Percentiles rank a stretch among this genome's conserved stretches.
These are phyloP conservation scores for Rhizoclosmatium globosum DNA, from an alignment of 192 early-diverging fungal species.

Conservation along the genomic window DNA sequence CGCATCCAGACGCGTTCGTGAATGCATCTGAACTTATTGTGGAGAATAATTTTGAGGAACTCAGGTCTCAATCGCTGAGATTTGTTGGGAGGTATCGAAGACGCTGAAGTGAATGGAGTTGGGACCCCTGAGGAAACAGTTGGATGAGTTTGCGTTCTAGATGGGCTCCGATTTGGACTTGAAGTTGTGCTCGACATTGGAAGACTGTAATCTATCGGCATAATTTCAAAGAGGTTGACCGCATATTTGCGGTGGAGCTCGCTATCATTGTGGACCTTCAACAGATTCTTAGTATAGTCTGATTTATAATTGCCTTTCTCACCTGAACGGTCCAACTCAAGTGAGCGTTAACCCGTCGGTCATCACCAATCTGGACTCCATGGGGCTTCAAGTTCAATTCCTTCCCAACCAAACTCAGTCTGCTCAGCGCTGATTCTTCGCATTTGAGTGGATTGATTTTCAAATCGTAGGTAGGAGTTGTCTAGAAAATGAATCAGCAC, in stretches of 20 bases:
- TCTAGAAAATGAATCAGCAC: constrained; percentile 16
- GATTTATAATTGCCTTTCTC: neutral
- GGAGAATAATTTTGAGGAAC: constrained; percentile 49
- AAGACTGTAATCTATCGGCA: constrained; percentile 51
- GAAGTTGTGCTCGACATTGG: constrained; percentile 9
- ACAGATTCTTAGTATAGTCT: constrained; percentile 23
- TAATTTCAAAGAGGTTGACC: constrained; percentile 52
- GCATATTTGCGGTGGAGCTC: constrained; percentile 47
- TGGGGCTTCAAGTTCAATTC: constrained; percentile 56
- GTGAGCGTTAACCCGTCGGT: constrained; percentile 51
- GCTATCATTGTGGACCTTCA: constrained; percentile 51
- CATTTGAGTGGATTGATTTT: constrained; percentile 35
- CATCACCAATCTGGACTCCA: constrained; percentile 58
- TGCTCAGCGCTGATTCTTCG: constrained; percentile 48
- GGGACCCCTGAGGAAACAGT: neutral
- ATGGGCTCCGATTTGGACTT: constrained; percentile 27
- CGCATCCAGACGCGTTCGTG: constrained; percentile 44
- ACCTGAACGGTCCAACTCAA: constrained; percentile 53
- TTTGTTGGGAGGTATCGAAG: constrained; percentile 1
- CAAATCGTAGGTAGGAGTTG: constrained; percentile 44
- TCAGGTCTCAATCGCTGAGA: constrained; percentile 56
- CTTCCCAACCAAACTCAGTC: constrained; percentile 43
- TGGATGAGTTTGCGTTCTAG: neutral
- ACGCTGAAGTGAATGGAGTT: neutral
- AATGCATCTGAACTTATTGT: constrained; percentile 52